Evolutionary conservation across 768 basidiomycete species (phyloP).

Genomic region (Boletus rubroflammeus): DNA sequence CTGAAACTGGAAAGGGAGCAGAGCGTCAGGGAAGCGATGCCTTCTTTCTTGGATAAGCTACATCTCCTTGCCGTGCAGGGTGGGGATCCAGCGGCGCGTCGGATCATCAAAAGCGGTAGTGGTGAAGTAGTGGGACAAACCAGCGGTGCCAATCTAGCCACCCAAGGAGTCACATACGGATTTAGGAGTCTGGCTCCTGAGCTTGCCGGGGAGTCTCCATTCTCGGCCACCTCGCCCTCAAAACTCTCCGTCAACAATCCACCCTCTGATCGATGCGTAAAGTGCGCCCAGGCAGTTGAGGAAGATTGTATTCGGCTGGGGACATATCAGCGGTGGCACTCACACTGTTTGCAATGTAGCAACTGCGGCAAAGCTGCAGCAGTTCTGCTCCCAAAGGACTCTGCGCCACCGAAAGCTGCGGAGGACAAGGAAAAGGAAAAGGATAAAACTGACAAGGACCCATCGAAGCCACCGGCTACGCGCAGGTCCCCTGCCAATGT

Average conservation of each 20-base stretch:
- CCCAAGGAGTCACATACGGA: slow-evolving; percentile 86
- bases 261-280: slow-evolving; percentile 88
- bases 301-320: slow-evolving; percentile 95
- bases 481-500: slow-evolving; percentile 82
- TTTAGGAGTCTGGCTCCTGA: slow-evolving; percentile 90
- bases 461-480: slow-evolving; percentile 58
- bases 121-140: slow-evolving; percentile 49
- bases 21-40: slow-evolving; percentile 76
- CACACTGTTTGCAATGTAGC: slow-evolving; percentile 83
- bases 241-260: slow-evolving; percentile 62
- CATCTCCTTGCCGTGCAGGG: slow-evolving; percentile 86
- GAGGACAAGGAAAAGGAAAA: slow-evolving; percentile 48
- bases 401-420: slow-evolving; percentile 44
- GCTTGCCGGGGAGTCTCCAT: slow-evolving; percentile 85
- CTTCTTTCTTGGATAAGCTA: slow-evolving; percentile 87
- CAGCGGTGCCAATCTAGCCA: slow-evolving; percentile 60
- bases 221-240: slow-evolving; percentile 41
- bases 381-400: slow-evolving; percentile 55
- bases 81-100: slow-evolving; percentile 71
- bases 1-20: slow-evolving; percentile 94
- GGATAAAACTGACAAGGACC: slow-evolving; percentile 40
- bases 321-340: slow-evolving; percentile 98
- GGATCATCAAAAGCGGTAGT: slow-evolving; percentile 72
- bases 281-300: slow-evolving; percentile 87
- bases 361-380: slow-evolving; percentile 77